Evolutionary conservation across 2,329 filamentous ascomycete genomes (phyloP).

Genomic region (Alternaria viburni): DNA sequence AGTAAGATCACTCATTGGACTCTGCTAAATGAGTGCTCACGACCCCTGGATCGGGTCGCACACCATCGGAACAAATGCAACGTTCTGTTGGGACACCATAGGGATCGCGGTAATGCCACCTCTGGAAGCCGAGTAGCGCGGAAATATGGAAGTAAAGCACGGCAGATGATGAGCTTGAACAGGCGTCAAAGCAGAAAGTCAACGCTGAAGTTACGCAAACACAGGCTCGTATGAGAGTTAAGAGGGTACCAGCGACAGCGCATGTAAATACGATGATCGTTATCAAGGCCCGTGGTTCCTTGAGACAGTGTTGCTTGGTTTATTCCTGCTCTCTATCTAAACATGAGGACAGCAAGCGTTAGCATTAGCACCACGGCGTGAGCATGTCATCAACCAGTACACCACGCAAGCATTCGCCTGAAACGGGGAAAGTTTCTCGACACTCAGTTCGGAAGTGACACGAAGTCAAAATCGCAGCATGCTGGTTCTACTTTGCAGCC

Average conservation of each 20-base stretch:
- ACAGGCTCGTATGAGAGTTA: neutral
- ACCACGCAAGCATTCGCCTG: neutral
- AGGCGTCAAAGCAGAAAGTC: neutral
- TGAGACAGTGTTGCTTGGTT: neutral
- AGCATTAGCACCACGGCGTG: neutral
- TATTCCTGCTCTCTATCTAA: neutral
- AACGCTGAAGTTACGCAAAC: neutral
- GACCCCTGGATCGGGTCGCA: neutral
- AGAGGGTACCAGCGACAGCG: neutral
- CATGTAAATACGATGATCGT: neutral
- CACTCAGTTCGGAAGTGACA: neutral
- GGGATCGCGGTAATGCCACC: neutral
- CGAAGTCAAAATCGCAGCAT: neutral
- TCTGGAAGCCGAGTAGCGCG: neutral
- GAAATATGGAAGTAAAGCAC: neutral
- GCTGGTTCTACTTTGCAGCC: neutral
- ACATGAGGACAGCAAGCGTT: neutral
- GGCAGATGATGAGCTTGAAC: neutral
- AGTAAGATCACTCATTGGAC: neutral
- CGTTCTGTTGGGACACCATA: neutral
- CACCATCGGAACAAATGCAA: neutral
- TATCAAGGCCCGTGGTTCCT: neutral
- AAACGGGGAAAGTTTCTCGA: neutral
- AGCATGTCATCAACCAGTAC: neutral
- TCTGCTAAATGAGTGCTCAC: neutral